Conservation (phyloP, 208 protist genomes). For the Crithidia expoeki region DNA sequence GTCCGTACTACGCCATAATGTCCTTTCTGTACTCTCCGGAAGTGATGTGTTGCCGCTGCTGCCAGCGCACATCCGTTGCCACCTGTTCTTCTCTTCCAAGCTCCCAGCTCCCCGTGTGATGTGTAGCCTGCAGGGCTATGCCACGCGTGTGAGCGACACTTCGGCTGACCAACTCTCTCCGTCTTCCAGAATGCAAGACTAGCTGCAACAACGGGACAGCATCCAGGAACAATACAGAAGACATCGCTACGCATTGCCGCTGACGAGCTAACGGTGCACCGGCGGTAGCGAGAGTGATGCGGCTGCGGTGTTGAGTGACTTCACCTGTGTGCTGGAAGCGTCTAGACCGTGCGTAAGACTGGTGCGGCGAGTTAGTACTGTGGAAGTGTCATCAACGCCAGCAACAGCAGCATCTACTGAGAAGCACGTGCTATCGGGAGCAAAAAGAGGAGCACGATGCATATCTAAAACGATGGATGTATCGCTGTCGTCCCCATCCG, state of each 20-base stretch:
- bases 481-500: background rate
- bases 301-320: background rate
- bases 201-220: background rate
- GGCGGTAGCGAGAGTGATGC: background rate
- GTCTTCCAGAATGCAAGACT: too few species aligned
- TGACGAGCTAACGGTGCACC: background rate
- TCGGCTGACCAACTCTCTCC: background rate
- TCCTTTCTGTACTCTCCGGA: background rate
- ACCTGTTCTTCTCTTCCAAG: background rate
- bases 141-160: background rate
- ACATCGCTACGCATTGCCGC: background rate
- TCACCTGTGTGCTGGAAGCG: background rate
- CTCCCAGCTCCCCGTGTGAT: background rate
- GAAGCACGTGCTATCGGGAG: too few species aligned
- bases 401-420: background rate
- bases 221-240: background rate
- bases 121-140: background rate
- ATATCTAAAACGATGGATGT: background rate
- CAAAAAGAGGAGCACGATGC: too few species aligned
- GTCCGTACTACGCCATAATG: background rate
- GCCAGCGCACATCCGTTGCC: background rate
- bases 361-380: slow-evolving; percentile 5
- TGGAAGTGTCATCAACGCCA: background rate
- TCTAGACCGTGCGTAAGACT: slow-evolving; percentile 2
- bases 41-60: background rate